Conservation (phyloP, 192 early-diverging fungal species). For the Mortierella alpina region DNA sequence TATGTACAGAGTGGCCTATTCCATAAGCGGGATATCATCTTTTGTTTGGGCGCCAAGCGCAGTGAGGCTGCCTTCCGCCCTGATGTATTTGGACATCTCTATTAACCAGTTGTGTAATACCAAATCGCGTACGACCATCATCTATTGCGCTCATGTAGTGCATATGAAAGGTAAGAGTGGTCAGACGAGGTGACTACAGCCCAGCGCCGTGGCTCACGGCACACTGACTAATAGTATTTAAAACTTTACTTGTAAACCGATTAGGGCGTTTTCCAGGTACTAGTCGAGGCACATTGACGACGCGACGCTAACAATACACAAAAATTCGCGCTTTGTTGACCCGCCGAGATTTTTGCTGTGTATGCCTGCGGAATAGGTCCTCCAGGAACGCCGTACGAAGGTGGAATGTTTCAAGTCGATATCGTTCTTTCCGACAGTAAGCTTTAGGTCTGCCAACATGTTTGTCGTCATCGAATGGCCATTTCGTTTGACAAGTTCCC, state of each 20-base stretch:
- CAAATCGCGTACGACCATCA: not conserved
- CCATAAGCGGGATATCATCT: not conserved
- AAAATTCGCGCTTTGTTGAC: not conserved
- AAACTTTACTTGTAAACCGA: not conserved
- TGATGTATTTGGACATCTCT: not conserved
- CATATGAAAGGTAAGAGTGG: constrained; percentile 43
- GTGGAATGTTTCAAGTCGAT: constrained; percentile 51
- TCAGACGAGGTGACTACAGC: not conserved
- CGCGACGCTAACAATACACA: not conserved
- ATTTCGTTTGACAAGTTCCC: not conserved
- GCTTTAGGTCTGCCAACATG: not conserved
- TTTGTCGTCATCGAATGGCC: not conserved
- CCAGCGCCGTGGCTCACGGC: not conserved
- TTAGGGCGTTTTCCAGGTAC: constrained; percentile 50
- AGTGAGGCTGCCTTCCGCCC: not conserved
- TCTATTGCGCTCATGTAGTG: constrained; percentile 9
- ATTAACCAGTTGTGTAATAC: not conserved
- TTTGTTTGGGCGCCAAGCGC: not conserved
- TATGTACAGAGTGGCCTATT: constrained; percentile 6
- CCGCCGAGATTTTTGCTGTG: not conserved
- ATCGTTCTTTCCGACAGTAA: constrained; percentile 37
- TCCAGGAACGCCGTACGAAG: constrained; percentile 42
- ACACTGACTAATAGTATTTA: not conserved
- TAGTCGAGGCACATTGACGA: not conserved
- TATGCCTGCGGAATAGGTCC: constrained; percentile 23